phyloP scores from a whole-genome alignment of 371 early-diverging fungal genomes.

The Catenaria anguillulae region DNA sequence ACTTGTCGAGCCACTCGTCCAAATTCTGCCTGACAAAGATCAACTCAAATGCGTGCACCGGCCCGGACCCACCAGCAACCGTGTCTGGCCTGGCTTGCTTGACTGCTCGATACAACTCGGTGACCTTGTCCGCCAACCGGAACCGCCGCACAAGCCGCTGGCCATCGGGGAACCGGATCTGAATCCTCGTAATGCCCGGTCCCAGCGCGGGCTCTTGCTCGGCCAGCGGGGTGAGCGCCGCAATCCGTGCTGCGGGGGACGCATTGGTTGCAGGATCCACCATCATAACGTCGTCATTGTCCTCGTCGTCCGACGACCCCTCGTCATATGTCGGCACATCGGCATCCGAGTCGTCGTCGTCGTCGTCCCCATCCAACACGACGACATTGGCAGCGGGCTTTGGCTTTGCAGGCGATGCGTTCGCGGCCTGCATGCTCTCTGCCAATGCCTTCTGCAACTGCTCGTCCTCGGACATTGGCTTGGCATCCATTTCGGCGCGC shows the following conservation, averaged over 20 bases:
- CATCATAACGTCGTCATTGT: constrained; percentile 8
- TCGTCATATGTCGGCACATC: background rate
- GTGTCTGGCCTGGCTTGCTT: constrained; percentile 15
- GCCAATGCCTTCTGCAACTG: constrained; percentile 67
- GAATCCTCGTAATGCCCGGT: constrained; percentile 19
- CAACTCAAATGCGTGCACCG: constrained; percentile 22
- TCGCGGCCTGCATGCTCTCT: constrained; percentile 45
- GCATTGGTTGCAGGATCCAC: too few relatives aligned
- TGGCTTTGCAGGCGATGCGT: constrained; percentile 6
- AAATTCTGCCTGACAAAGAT: background rate
- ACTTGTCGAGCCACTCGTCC: background rate
- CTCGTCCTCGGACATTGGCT: constrained; percentile 65
- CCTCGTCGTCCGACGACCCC: background rate
- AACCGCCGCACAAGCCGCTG: constrained; percentile 20
- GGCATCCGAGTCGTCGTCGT: background rate
- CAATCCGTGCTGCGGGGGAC: background rate
- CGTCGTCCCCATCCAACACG: constrained; percentile 7
- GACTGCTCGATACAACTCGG: constrained; percentile 21
- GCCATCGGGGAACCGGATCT: constrained; percentile 30
- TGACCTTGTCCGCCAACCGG: constrained; percentile 18
- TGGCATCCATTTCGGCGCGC: too few relatives aligned
- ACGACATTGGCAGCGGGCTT: background rate
- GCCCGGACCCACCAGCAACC: too few relatives aligned
- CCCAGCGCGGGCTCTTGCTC: constrained; percentile 16
- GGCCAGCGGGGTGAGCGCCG: background rate